Evolutionary conservation across 768 basidiomycete species (phyloP).

Genomic region (Auricularia cornea): DNA sequence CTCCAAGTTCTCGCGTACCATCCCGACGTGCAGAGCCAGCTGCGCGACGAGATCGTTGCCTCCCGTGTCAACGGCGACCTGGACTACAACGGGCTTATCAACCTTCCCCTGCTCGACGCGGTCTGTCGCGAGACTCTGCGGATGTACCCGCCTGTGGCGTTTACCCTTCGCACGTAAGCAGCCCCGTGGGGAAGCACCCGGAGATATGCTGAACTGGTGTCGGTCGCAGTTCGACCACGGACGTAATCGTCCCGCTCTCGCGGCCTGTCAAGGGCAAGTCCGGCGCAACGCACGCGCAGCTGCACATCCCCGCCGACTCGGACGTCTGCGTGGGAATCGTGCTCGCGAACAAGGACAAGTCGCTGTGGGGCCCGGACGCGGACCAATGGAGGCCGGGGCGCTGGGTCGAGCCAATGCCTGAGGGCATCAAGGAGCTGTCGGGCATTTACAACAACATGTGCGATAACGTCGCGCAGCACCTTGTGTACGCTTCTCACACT

Average conservation of each 20-base stretch:
- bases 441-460: constrained; percentile 8
- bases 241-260: constrained; percentile 4
- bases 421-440: constrained; percentile 1
- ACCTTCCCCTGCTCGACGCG: constrained; percentile 5
- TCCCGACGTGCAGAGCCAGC: constrained; percentile 1
- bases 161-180: neutral
- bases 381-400: constrained; percentile 3
- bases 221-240: constrained; percentile 1
- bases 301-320: constrained; percentile 15
- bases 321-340: neutral
- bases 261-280: neutral
- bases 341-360: neutral
- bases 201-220: neutral
- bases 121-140: constrained; percentile 7
- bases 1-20: constrained; percentile 2
- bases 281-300: constrained; percentile 2
- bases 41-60: neutral
- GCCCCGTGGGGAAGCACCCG: neutral
- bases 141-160: neutral
- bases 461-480: too few relatives aligned
- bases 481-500: neutral
- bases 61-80: neutral
- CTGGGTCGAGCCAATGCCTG: constrained; percentile 2
- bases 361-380: constrained; percentile 6
- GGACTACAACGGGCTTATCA: neutral